Evolutionary conservation across 2,329 filamentous ascomycete genomes (phyloP).

Genomic region (Fonsecaea monophora): DNA sequence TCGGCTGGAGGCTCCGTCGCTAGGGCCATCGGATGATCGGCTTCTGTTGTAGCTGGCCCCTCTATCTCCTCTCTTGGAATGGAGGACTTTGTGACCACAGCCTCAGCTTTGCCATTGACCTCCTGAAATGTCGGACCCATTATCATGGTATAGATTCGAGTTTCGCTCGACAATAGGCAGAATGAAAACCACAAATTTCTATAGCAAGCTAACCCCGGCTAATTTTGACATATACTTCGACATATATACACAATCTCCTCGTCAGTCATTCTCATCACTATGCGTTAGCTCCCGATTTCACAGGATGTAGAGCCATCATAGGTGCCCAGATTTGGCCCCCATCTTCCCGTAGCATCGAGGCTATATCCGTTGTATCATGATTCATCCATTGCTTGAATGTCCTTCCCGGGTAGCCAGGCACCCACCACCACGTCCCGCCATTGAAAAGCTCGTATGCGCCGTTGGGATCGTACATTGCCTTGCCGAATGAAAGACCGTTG

Average conservation of each 20-base stretch:
- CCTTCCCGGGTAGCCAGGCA: constrained; percentile 78
- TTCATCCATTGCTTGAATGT: constrained; percentile 85
- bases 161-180: too few species aligned
- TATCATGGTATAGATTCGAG: too few species aligned
- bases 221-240: neutral
- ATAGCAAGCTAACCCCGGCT: neutral
- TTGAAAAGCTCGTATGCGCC: constrained; percentile 57
- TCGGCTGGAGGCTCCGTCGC: neutral
- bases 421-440: constrained; percentile 91
- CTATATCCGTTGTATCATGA: constrained; percentile 77
- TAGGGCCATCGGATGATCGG: neutral
- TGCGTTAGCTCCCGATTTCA: constrained; percentile 71
- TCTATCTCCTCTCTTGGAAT: neutral
- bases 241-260: neutral
- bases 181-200: too few species aligned
- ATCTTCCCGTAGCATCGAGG: constrained; percentile 59
- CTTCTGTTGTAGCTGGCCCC: neutral
- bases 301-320: constrained; percentile 85
- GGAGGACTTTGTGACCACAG: too few species aligned
- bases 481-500: constrained; percentile 76
- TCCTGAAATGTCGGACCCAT: too few species aligned
- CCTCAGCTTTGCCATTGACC: too few species aligned
- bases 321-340: constrained; percentile 86
- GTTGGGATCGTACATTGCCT: constrained; percentile 76
- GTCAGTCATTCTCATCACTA: neutral